Evolutionary conservation across 495 filamentous ascomycete species (phyloP).

Genomic region (Daldinia childiae): DNA sequence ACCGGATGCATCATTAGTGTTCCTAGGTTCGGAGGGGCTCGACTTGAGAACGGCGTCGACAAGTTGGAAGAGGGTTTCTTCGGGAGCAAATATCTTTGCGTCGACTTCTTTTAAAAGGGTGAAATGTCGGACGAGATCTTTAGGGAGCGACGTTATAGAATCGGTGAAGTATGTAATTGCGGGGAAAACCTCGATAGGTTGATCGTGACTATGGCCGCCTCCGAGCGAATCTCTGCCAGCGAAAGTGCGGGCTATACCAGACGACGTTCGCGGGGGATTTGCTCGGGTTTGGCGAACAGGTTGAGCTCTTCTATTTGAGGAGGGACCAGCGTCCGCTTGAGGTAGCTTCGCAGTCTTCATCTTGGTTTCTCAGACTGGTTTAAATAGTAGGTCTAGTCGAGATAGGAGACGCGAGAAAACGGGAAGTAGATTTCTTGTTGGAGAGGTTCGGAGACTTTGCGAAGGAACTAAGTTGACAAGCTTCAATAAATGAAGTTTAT

Average conservation of each 20-base stretch:
- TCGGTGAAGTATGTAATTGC: slow-evolving; percentile 95
- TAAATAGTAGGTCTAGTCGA: slow-evolving; percentile 11
- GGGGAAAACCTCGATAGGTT: slow-evolving; percentile 78
- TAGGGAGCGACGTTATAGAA: slow-evolving; percentile 88
- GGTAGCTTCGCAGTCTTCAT: slow-evolving; percentile 65
- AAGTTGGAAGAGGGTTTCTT: slow-evolving; percentile 74
- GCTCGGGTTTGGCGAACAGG: slow-evolving; percentile 68
- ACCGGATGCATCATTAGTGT: slow-evolving; percentile 54
- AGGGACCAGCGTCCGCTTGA: slow-evolving; percentile 51
- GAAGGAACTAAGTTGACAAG: slow-evolving; percentile 33
- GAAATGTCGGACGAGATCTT: slow-evolving; percentile 93
- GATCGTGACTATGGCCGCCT: slow-evolving; percentile 53
- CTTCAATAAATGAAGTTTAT: slow-evolving; percentile 45
- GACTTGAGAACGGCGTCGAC: slow-evolving; percentile 72
- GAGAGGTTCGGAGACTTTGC: slow-evolving; percentile 24
- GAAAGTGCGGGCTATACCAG: slow-evolving; percentile 53
- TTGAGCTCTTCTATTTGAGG: slow-evolving; percentile 64
- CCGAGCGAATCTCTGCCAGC: slow-evolving; percentile 53
- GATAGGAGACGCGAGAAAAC: slow-evolving; percentile 8
- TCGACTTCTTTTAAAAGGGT: slow-evolving; percentile 96
- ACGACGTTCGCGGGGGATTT: slow-evolving; percentile 60
- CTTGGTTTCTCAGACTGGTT: slow-evolving; percentile 22
- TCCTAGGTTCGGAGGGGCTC: slow-evolving; percentile 58
- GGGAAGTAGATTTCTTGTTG: slow-evolving; percentile 20
- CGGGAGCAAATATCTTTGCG: slow-evolving; percentile 85